Conservation (phyloP, 768 basidiomycete genomes). For the Rickenella mellea region DNA sequence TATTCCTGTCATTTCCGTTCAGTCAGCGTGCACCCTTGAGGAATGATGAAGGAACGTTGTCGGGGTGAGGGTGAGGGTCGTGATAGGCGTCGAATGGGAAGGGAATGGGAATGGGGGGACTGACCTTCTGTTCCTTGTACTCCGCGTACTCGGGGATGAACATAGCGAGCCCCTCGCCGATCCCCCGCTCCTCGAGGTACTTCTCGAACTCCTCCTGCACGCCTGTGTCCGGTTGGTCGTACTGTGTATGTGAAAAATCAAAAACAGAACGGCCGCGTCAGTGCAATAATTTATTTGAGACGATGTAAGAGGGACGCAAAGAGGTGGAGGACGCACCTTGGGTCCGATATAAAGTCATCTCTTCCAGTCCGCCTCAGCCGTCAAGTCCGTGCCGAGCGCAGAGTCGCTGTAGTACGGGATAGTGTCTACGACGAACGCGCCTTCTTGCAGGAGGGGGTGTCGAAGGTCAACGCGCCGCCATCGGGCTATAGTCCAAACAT, state of each 20-base stretch:
- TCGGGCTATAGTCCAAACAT: constrained; percentile 25
- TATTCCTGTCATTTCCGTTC: constrained; percentile 58
- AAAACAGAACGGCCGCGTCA: neutral
- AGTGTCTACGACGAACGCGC: constrained; percentile 79
- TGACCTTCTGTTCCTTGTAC: constrained; percentile 84
- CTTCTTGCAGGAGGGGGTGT: constrained; percentile 73
- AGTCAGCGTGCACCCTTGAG: constrained; percentile 6
- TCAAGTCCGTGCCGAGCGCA: constrained; percentile 63
- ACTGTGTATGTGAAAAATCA: constrained; percentile 15
- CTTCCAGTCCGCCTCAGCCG: constrained; percentile 89
- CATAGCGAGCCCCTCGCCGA: constrained; percentile 71
- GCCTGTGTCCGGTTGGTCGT: constrained; percentile 36
- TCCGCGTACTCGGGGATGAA: constrained; percentile 88
- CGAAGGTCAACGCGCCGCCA: constrained; percentile 67
- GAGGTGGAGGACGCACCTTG: constrained; percentile 44
- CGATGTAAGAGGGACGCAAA: too few species aligned
- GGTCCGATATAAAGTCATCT: constrained; percentile 90
- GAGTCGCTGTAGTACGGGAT: constrained; percentile 75
- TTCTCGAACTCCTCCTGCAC: constrained; percentile 91
- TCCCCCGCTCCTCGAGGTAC: constrained; percentile 83
- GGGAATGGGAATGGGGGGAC: constrained; percentile 12
- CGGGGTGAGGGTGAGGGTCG: too few species aligned
- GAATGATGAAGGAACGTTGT: too few species aligned
- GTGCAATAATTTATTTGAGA: neutral
- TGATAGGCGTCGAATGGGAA: too few species aligned